Evolutionary conservation across 1,284 basidiomycete genomes (phyloP), one percentile per base, ranked within the genome.

Genomic region (Kwoniella shivajii): DNA sequence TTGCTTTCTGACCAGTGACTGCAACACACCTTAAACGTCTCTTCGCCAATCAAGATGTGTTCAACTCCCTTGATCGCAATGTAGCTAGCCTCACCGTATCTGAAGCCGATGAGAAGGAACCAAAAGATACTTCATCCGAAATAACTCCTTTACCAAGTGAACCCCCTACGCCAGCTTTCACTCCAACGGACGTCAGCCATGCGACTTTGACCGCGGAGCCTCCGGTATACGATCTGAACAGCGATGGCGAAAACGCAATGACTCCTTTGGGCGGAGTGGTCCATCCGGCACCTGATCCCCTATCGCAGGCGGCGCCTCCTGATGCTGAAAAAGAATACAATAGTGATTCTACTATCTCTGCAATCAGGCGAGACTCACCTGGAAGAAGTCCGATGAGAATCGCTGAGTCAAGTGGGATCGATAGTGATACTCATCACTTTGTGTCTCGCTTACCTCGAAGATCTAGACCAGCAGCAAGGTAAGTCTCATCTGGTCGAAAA

Each of bases 291-390:
- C 31, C 45, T 33, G 64, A 59, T 44, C 60, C 59, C n/a, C 33
- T 59, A 46, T 50, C 61, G 11, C 42, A 43, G 26, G 54, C 65
- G 4, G 42, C 59, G 3, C 43, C 48, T 16, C 53, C 71, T 68
- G 29, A 16, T 9, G 79, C 78, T 60, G 82, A 84, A 6, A 86
- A 86, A 61, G 80, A 82, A 3, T 74, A 76, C 34, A 91, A 91
- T 42, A 92, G 88, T 69, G 92, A 95, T 70, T 93, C 90, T 10
- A 95, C 92, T 0, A 91, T 94, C 54, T 90, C 87, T n/a, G 90
- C 88, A 1, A 78, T 81, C 9, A 67, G 68, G 5, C 60, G 66
- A n/a, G 50, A 59, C 38, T 61, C 60, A 11, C 37, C 43, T 10
- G 50, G 29, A 11, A 45, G 44, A 36, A 53, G 55, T 34, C 33